Conservation (phyloP, 1,284 basidiomycete species). For the Trichosporon faecale region DNA sequence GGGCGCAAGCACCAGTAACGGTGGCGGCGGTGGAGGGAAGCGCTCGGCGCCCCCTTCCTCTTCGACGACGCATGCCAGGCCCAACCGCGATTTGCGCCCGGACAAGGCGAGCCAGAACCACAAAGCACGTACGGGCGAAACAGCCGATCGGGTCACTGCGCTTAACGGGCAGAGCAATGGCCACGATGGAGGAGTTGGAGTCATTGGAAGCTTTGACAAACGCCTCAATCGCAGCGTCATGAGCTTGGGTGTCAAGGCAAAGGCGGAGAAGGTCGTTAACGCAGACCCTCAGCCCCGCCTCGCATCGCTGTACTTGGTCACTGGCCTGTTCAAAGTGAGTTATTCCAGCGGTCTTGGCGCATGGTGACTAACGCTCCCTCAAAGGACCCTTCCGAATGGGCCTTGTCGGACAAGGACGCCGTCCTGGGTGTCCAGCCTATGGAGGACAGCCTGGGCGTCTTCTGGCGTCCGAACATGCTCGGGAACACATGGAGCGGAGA, state of each 20-base stretch:
- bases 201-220: constrained; percentile 25
- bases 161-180: constrained; percentile 9
- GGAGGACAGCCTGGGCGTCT: constrained; percentile 82
- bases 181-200: constrained; percentile 15
- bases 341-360: background rate
- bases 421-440: constrained; percentile 77
- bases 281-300: constrained; percentile 44
- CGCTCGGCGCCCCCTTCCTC: background rate
- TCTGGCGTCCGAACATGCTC: constrained; percentile 92
- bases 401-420: constrained; percentile 82
- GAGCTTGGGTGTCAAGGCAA: constrained; percentile 26
- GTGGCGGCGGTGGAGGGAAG: background rate
- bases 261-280: constrained; percentile 41
- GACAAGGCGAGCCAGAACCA: background rate
- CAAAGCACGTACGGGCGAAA: constrained; percentile 14
- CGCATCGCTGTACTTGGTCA: constrained; percentile 55
- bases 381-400: constrained; percentile 61
- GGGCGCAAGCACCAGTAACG: background rate
- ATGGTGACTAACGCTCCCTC: constrained; percentile 7
- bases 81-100: background rate
- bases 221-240: constrained; percentile 23
- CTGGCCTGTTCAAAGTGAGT: constrained; percentile 54
- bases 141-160: constrained; percentile 19
- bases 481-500: constrained; percentile 80
- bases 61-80: background rate